Evolutionary conservation across 2,329 filamentous ascomycete species (phyloP).

Genomic region (Claviceps africana): DNA sequence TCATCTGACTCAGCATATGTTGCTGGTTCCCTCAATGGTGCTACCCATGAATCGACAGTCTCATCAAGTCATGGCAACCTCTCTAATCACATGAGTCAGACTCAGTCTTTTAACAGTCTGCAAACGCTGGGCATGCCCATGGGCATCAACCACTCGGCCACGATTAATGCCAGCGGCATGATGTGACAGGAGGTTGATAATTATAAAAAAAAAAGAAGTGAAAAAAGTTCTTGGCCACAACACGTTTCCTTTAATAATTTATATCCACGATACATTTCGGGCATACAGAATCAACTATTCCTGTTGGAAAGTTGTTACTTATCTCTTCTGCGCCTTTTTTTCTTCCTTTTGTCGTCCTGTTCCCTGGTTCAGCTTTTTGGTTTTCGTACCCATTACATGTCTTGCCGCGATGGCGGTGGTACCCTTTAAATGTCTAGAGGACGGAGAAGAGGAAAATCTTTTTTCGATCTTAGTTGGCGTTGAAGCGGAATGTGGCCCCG

Average conservation of each 20-base stretch:
- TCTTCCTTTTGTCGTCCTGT: conserved; percentile 10
- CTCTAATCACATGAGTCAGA: conserved; percentile 7
- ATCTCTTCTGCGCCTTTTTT: conserved; percentile 6
- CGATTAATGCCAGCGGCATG: conserved; percentile 30
- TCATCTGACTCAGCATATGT: conserved; percentile 54
- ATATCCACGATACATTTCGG: conserved; percentile 1
- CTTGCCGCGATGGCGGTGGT: conserved; percentile 9
- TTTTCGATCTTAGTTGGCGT: conserved; percentile 13
- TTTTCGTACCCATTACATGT: conserved; percentile 7
- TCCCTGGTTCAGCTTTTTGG: background rate
- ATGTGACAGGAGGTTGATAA: conserved; percentile 19
- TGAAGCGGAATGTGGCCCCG: conserved; percentile 9
- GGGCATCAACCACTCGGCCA: conserved; percentile 43
- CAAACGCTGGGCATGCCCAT: conserved; percentile 51
- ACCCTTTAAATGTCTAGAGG: conserved; percentile 10
- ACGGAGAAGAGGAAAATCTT: conserved; percentile 11
- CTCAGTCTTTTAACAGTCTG: conserved; percentile 38
- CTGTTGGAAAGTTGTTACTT: background rate
- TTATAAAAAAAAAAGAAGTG: background rate
- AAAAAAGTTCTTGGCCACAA: background rate
- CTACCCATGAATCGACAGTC: conserved; percentile 18
- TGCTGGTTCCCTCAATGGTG: conserved; percentile 34
- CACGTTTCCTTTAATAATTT: conserved; percentile 6
- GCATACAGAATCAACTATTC: conserved; percentile 1
- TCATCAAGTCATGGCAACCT: conserved; percentile 9